A percentile compares a stretch with the other conserved stretches of the same genome.
Evolutionary conservation across 106 monocot genomes (phyloP).

Genomic region (Dendrobium catenatum): DNA sequence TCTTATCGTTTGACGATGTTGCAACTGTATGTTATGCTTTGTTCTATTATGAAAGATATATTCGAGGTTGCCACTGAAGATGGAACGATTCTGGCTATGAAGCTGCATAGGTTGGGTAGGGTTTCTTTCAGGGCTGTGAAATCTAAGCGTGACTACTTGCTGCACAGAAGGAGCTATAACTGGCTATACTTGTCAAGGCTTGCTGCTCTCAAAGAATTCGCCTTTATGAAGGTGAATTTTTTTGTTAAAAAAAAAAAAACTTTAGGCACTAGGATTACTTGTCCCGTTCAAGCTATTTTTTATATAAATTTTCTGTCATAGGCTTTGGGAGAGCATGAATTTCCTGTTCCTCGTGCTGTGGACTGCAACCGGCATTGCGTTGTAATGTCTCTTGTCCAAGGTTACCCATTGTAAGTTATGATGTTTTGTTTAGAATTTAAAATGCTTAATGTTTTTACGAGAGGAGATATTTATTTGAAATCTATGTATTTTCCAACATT

Average conservation of each 20-base stretch:
- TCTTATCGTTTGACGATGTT: background rate
- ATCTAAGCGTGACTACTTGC: slow-evolving; percentile 87
- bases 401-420: slow-evolving; percentile 85
- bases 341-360: slow-evolving; percentile 92
- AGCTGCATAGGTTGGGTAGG: slow-evolving; percentile 92
- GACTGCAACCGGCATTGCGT: slow-evolving; percentile 97
- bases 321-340: slow-evolving; percentile 92
- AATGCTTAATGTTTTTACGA: background rate
- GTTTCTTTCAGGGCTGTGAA: slow-evolving; percentile 94
- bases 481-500: background rate
- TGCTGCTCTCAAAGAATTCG: slow-evolving; percentile 92
- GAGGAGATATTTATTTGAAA: background rate
- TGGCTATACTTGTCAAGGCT: slow-evolving; percentile 98
- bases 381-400: slow-evolving; percentile 88
- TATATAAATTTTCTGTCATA: slow-evolving; percentile 8
- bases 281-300: background rate
- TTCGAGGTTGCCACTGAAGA: slow-evolving; percentile 97
- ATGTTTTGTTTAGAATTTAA: background rate
- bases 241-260: background rate
- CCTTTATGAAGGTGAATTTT: slow-evolving; percentile 86
- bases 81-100: slow-evolving; percentile 88
- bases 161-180: slow-evolving; percentile 71
- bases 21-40: background rate
- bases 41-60: slow-evolving; percentile 51
- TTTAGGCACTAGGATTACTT: background rate